Evolutionary conservation across 129 eudicot genomes (phyloP), one percentile per base, ranked within the genome.

Genomic region (Saposhnikovia divaricata): DNA sequence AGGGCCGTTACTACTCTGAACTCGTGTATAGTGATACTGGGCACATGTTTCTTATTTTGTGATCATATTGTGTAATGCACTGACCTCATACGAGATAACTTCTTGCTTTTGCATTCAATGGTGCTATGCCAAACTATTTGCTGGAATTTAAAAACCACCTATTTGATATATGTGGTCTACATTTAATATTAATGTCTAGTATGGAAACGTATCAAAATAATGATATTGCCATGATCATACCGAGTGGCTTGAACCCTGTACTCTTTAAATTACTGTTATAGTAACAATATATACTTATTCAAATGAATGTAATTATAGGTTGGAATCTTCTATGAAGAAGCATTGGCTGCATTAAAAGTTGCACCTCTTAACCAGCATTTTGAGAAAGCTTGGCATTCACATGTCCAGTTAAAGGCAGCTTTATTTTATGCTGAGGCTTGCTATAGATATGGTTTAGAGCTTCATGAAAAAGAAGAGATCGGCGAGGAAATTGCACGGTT

Each of bases 401-500:
- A 95, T 87, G 91, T 95, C 77, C 99, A 95, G 84, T 85, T 95
- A 69, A 95, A 95, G 82, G 97, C 99, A 43, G 90, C 97, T 42
- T 87, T 95, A 66, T 92, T 92, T 76, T 92, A 90, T 81, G 91
- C 95, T 8, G 99, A 95, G 78, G 99, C 99, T 78, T 95, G 99
- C 88, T 95, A 90, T 83, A 92, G 99, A 86, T 95, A 84, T 78
- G 72, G 99, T 82, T 85, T 95, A 77, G 99, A 95, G 87, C 96
- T 95, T 57, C 99, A 95, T 34, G 93, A 92, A 37, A 95, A 95
- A 85, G 99, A 95, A 87, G 99, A 95, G 84, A 92, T 95, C 40
- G 97, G 91, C n/a, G 96, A 95, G 87, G 99, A 95, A 87, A 95
- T 95, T 76, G 93, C 96, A 18, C 84, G 99, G 78, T 82, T 95